These are phyloP conservation scores for Ceratocystis papillata DNA, from an alignment of 2,329 filamentous ascomycete species.

Conservation along the genomic window DNA sequence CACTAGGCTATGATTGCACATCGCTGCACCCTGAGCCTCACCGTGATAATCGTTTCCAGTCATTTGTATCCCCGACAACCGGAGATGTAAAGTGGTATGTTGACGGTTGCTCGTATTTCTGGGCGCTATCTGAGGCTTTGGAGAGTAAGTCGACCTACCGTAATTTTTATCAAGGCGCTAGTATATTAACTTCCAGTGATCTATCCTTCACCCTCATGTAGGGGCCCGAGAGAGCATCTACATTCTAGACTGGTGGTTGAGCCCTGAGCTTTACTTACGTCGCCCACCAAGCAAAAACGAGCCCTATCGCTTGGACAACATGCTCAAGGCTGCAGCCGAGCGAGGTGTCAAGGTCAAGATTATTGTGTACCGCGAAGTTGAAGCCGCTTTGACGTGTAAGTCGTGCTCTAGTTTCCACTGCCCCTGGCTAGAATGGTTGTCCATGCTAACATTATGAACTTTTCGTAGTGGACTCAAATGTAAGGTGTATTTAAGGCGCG, in stretches of 20 bases:
- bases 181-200: neutral
- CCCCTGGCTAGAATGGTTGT: neutral
- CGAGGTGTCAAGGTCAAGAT: slow-evolving; percentile 74
- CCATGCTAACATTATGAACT: neutral
- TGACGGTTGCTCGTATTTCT: slow-evolving; percentile 75
- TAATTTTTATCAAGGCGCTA: neutral
- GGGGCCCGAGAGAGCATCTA: slow-evolving; percentile 66
- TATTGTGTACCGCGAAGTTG: slow-evolving; percentile 87
- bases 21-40: slow-evolving; percentile 36
- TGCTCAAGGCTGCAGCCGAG: slow-evolving; percentile 72
- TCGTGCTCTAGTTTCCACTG: slow-evolving; percentile 31
- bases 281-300: slow-evolving; percentile 73
- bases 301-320: slow-evolving; percentile 69
- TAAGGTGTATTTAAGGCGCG: slow-evolving; percentile 26
- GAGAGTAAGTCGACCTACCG: slow-evolving; percentile 40
- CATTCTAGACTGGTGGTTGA: slow-evolving; percentile 87
- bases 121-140: slow-evolving; percentile 68
- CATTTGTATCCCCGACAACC: slow-evolving; percentile 62
- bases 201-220: slow-evolving; percentile 28
- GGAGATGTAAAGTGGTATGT: slow-evolving; percentile 82
- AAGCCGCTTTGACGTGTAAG: slow-evolving; percentile 68
- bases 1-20: slow-evolving; percentile 35
- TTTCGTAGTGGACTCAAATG: slow-evolving; percentile 33
- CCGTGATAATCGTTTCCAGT: slow-evolving; percentile 46
- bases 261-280: slow-evolving; percentile 76